phyloP scores from a whole-genome alignment of 148 eudicot species.

The Fallopia convolvulus region DNA sequence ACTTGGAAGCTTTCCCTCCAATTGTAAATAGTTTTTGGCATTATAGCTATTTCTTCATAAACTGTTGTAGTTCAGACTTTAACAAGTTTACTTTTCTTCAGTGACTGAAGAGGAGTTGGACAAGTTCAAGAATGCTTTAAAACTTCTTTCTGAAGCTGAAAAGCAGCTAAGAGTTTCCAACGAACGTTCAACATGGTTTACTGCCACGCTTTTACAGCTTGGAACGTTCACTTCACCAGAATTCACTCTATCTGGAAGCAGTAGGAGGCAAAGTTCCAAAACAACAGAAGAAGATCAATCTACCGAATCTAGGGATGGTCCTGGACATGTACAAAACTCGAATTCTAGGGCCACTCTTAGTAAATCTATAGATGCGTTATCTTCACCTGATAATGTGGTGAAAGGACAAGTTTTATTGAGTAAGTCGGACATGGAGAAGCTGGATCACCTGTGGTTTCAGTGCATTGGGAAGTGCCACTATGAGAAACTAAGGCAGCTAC shows the following conservation, averaged over 20 bases:
- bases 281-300: slow-evolving; percentile 73
- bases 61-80: neutral
- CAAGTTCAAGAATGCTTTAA: slow-evolving; percentile 74
- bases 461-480: slow-evolving; percentile 91
- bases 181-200: slow-evolving; percentile 97
- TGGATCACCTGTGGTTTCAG: slow-evolving; percentile 66
- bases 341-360: slow-evolving; percentile 35
- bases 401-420: slow-evolving; percentile 24
- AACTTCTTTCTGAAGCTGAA: slow-evolving; percentile 96
- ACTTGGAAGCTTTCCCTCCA: neutral
- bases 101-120: slow-evolving; percentile 82
- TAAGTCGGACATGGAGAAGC: slow-evolving; percentile 36
- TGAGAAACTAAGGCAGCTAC: slow-evolving; percentile 71
- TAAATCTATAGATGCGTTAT: slow-evolving; percentile 25
- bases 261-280: slow-evolving; percentile 76
- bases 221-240: slow-evolving; percentile 79
- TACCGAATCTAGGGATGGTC: slow-evolving; percentile 50
- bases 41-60: too few species aligned
- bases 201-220: slow-evolving; percentile 88
- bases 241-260: slow-evolving; percentile 70
- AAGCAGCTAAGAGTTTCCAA: slow-evolving; percentile 88
- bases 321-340: too few species aligned
- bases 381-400: slow-evolving; percentile 25
- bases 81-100: slow-evolving; percentile 20
- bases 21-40: neutral